Conservation (phyloP, 345 rosid species). For the Murraya paniculata region DNA sequence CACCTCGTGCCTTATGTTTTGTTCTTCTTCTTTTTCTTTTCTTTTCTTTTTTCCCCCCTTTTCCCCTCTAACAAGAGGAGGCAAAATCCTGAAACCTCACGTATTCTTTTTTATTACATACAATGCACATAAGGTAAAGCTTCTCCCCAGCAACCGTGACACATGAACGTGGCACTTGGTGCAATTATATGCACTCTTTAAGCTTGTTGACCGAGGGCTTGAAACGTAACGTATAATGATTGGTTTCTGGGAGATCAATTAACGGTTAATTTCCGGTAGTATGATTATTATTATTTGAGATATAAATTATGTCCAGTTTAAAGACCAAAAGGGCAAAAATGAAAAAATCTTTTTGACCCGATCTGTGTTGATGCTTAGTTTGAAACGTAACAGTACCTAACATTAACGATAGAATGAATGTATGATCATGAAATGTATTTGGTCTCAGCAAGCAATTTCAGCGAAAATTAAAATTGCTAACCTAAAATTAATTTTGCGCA, state of each 20-base stretch:
- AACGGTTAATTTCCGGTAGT: background rate
- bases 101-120: background rate
- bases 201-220: background rate
- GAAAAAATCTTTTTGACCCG: background rate
- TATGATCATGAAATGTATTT: background rate
- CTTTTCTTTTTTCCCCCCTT: no score
- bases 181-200: background rate
- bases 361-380: background rate
- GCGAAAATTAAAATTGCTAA: background rate
- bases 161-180: background rate
- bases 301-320: background rate
- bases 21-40: no score
- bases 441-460: background rate
- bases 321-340: background rate
- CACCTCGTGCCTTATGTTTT: no score
- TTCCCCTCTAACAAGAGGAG: background rate
- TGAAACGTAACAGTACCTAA: conserved; percentile 15
- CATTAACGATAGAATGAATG: background rate
- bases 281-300: background rate
- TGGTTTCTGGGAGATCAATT: background rate
- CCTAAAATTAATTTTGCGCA: no score
- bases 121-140: no score
- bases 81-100: conserved; percentile 19
- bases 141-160: background rate
- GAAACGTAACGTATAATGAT: background rate